A percentile compares a stretch with the other conserved stretches of the same genome.
Evolutionary conservation across 2,329 filamentous ascomycete genomes (phyloP).

Genomic region (Ceratocystis lukuohia): DNA sequence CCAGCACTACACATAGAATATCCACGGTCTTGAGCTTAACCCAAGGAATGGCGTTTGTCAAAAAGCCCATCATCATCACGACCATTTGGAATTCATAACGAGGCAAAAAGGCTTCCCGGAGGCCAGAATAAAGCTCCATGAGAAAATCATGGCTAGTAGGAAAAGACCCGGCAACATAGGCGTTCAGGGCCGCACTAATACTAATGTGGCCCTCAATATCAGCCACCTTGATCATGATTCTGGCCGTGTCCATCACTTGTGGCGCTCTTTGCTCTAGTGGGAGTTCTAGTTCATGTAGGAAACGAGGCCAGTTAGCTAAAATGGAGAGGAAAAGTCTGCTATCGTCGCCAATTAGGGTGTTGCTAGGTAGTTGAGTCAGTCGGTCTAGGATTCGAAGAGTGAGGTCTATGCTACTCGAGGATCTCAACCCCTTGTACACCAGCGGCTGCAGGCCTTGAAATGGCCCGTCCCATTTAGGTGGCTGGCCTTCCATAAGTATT

Average conservation of each 20-base stretch:
- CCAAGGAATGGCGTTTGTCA: slow-evolving; percentile 81
- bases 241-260: slow-evolving; percentile 46
- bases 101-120: slow-evolving; percentile 69
- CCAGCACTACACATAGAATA: slow-evolving; percentile 70
- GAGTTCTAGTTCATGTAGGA: slow-evolving; percentile 66
- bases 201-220: slow-evolving; percentile 55
- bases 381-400: slow-evolving; percentile 67
- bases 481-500: slow-evolving; percentile 63
- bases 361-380: slow-evolving; percentile 65
- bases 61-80: slow-evolving; percentile 76
- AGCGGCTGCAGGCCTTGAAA: slow-evolving; percentile 80
- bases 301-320: slow-evolving; percentile 83
- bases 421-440: slow-evolving; percentile 83
- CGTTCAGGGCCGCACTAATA: slow-evolving; percentile 55
- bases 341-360: slow-evolving; percentile 67
- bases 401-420: slow-evolving; percentile 64
- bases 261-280: slow-evolving; percentile 38
- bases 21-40: slow-evolving; percentile 90
- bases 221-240: slow-evolving; percentile 56
- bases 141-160: slow-evolving; percentile 63
- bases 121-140: slow-evolving; percentile 54
- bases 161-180: slow-evolving; percentile 55
- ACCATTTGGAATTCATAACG: slow-evolving; percentile 71
- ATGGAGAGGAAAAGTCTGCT: slow-evolving; percentile 70
- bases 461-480: slow-evolving; percentile 71